These are phyloP conservation scores for Gonium pectorale DNA, from an alignment of 139 green algal species.

Conservation along the genomic window DNA sequence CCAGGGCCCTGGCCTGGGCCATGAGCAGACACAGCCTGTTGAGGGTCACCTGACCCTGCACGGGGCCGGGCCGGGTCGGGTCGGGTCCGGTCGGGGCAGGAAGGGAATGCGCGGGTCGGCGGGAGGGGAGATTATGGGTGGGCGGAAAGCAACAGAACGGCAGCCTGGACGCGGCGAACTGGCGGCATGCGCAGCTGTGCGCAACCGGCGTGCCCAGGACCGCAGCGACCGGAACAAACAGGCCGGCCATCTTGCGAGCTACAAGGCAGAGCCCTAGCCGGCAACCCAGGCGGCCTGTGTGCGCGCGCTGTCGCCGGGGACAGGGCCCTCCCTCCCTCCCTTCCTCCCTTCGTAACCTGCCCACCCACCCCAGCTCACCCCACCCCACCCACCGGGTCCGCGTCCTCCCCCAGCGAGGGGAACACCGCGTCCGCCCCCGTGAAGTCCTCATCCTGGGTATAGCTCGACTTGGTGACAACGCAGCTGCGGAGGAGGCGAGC, in stretches of 20 bases:
- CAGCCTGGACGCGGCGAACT: neutral
- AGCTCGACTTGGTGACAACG: conserved; percentile 85
- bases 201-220: too few species aligned
- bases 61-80: too few species aligned
- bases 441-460: conserved; percentile 79
- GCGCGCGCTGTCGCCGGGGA: too few species aligned
- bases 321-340: neutral
- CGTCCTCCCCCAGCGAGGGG: conserved; percentile 20
- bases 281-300: neutral
- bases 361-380: neutral
- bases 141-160: neutral
- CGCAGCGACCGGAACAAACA: neutral
- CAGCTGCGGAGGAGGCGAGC: conserved; percentile 58
- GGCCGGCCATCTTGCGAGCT: neutral
- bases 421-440: conserved; percentile 76
- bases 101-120: too few species aligned
- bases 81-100: too few species aligned
- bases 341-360: neutral
- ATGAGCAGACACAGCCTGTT: conserved; percentile 27
- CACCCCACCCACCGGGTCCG: conserved; percentile 2
- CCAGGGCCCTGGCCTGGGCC: neutral
- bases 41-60: conserved; percentile 32
- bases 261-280: neutral
- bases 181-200: neutral
- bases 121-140: neutral